A percentile compares a stretch with the other conserved stretches of the same genome.
These are phyloP conservation scores for Penicillium digitatum DNA, from an alignment of 2,329 filamentous ascomycete species.

Conservation along the genomic window DNA sequence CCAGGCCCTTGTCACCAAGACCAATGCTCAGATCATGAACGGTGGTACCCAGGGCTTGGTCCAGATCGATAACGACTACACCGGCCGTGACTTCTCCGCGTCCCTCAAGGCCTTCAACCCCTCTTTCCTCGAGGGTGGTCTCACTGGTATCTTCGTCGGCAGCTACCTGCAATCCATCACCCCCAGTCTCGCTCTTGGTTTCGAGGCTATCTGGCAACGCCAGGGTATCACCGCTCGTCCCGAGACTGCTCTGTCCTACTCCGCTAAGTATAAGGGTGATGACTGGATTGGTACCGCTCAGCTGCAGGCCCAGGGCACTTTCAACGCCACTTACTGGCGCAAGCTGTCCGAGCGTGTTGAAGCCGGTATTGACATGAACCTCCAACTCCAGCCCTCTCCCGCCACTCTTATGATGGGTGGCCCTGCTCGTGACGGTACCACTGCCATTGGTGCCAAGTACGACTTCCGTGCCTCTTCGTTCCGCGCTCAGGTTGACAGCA, in stretches of 20 bases:
- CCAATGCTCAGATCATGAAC: slow-evolving; percentile 77
- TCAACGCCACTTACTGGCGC: slow-evolving; percentile 93
- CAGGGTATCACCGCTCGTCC: slow-evolving; percentile 77
- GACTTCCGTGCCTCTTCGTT: slow-evolving; percentile 95
- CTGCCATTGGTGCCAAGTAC: slow-evolving; percentile 93
- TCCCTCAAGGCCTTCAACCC: slow-evolving; percentile 93
- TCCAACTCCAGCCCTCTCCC: slow-evolving; percentile 68
- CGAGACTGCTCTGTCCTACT: slow-evolving; percentile 88
- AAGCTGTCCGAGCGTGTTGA: slow-evolving; percentile 91
- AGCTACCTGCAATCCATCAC: slow-evolving; percentile 95
- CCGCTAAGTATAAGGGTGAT: slow-evolving; percentile 79
- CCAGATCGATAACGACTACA: slow-evolving; percentile 94
- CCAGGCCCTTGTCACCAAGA: slow-evolving; percentile 75
- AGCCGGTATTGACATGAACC: slow-evolving; percentile 89
- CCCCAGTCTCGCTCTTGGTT: slow-evolving; percentile 75
- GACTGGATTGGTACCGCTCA: slow-evolving; percentile 94
- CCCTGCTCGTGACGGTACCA: slow-evolving; percentile 78
- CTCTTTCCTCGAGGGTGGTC: slow-evolving; percentile 82
- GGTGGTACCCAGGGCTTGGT: slow-evolving; percentile 78
- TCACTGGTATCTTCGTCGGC: slow-evolving; percentile 93
- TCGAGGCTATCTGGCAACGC: slow-evolving; percentile 93
- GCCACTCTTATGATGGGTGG: slow-evolving; percentile 70
- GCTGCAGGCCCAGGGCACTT: slow-evolving; percentile 78
- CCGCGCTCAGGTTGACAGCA: slow-evolving; percentile 91
- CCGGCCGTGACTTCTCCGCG: slow-evolving; percentile 85